A percentile compares a stretch with the other conserved stretches of the same genome.
Evolutionary conservation across 2,329 filamentous ascomycete genomes (phyloP).

Genomic region (Fusarium aywerte): DNA sequence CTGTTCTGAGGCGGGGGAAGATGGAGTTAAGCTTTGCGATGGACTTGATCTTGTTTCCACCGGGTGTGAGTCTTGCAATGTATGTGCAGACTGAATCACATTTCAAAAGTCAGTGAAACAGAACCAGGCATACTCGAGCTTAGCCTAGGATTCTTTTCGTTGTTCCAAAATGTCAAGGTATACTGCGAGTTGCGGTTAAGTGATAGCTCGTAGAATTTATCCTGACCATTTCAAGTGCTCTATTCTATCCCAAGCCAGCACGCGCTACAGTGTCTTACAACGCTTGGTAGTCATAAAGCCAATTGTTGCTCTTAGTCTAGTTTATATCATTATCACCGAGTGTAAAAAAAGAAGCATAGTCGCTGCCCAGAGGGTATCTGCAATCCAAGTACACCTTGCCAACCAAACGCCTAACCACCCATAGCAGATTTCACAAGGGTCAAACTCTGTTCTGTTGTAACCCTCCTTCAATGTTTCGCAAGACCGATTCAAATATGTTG

Average conservation of each 20-base stretch:
- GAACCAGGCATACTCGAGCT: too few relatives aligned
- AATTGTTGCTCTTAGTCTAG: not conserved
- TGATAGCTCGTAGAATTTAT: not conserved
- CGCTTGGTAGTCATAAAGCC: not conserved
- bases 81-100: not conserved
- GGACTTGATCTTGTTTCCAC: not conserved
- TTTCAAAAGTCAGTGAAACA: too few relatives aligned
- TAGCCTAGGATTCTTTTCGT: too few relatives aligned
- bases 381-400: conserved; percentile 10
- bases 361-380: conserved; percentile 18
- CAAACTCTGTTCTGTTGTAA: not conserved
- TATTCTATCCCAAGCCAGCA: not conserved
- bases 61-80: not conserved
- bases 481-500: conserved; percentile 16
- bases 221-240: not conserved
- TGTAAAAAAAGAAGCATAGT: not conserved
- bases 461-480: conserved; percentile 1
- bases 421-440: not conserved
- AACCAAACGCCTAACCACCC: conserved; percentile 2
- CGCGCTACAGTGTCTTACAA: conserved; percentile 14
- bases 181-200: not conserved
- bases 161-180: not conserved
- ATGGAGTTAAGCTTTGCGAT: not conserved
- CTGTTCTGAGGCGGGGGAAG: not conserved
- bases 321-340: conserved; percentile 13